Evolutionary conservation across 2,329 filamentous ascomycete genomes (phyloP).

Genomic region (Penicillium rolfsii): DNA sequence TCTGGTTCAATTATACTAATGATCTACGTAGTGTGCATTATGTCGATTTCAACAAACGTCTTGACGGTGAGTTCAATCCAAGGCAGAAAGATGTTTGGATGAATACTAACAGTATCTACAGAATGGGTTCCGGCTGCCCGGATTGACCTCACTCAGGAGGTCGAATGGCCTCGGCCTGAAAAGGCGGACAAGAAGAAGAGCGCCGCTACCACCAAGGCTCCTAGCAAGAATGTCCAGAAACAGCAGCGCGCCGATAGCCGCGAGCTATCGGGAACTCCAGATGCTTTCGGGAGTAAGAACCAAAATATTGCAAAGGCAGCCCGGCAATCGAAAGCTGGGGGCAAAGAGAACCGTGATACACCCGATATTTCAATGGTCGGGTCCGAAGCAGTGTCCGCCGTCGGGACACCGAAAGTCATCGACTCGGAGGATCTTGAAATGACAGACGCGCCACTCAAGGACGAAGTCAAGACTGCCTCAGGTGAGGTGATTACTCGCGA

Average conservation of each 20-base stretch:
- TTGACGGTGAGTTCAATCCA: constrained; percentile 54
- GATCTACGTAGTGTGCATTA: constrained; percentile 72
- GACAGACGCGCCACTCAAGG: constrained; percentile 44
- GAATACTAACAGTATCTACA: constrained; percentile 70
- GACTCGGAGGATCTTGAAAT: constrained; percentile 50
- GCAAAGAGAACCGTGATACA: constrained; percentile 60
- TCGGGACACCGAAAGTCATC: constrained; percentile 43
- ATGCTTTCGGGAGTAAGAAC: constrained; percentile 54
- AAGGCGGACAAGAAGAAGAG: constrained; percentile 87
- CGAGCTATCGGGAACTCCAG: constrained; percentile 61
- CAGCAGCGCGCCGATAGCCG: constrained; percentile 51
- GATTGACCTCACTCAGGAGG: constrained; percentile 85
- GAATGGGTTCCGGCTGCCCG: constrained; percentile 87
- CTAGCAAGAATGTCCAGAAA: constrained; percentile 63
- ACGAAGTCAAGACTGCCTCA: constrained; percentile 40
- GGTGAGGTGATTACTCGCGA: constrained; percentile 62
- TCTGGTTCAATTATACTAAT: constrained; percentile 20
- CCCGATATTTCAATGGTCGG: constrained; percentile 37
- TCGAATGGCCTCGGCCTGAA: constrained; percentile 94
- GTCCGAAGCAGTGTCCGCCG: constrained; percentile 43
- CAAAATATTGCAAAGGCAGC: constrained; percentile 50
- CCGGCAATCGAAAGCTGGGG: constrained; percentile 60
- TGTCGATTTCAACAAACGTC: constrained; percentile 94
- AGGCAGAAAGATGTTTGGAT: constrained; percentile 33
- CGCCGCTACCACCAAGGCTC: constrained; percentile 54